Base-by-base conservation (phyloP, 2,329 filamentous ascomycete species). In the Pseudopyrenochaeta lycopersici region DNA sequence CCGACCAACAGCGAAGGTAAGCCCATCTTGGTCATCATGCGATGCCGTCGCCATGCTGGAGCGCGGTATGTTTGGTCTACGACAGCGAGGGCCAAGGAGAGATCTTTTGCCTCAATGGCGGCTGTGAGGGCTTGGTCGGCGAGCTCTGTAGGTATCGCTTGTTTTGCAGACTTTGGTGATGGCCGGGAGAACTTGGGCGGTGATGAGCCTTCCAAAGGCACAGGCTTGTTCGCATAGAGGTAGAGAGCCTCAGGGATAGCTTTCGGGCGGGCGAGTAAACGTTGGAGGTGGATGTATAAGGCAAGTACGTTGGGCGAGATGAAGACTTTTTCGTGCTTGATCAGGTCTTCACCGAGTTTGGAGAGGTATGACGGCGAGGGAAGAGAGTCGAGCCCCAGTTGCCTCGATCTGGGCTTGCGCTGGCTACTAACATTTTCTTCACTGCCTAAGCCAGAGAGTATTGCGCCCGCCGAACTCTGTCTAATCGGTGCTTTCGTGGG, bases 201-300 rank as follows among this genome's bases (percentile, higher is more conserved):
- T 14, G 83, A 84, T 15, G 84, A 82, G 45, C 82, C 81, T 65
- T 86, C 80, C 45, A 83, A 77, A 2, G 92, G 90, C 58, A 87
- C 80, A 9, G 91, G 89, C 76, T 98, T 99, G 64, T 86, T 85
- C 43, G 91, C 91, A 73, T 94, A 98, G 47, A 97, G 82, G 50
- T 88, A 80, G 69, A 99, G 89, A 36, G 92, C 86, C 54, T 88
- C 85, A 6, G 94, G 92, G 58, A 98, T 85, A 39, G 90, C 88
- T 60, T 91, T 86, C 2, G 92, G 88, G 51, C 84, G 87, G 56
- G 87, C 85, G 38, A 98, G 84, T 10, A 88, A 82, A 23, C 88
- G 82, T 73, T 97, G 92, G 39, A 91, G 86, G 32, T 85, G 82
- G 57, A 96, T 88, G 75, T 97, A 98, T 63, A 85, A 76, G 52